Evolutionary conservation across 2,329 filamentous ascomycete species (phyloP), one percentile per base, ranked within the genome.

Genomic region (Ceratocystis colombiana): DNA sequence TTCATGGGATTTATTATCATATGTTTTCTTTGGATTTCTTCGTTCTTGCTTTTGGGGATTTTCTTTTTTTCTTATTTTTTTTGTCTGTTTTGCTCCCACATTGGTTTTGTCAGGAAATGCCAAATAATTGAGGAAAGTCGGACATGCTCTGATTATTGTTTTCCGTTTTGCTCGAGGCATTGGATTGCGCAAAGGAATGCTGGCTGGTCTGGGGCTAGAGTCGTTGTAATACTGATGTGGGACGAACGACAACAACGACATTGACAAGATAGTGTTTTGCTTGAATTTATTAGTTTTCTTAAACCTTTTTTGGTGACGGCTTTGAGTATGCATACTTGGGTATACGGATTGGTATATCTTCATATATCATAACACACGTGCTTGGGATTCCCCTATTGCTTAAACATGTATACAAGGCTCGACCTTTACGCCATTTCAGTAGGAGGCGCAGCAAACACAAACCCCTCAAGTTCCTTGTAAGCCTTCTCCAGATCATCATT

Each of bases 381-480:
- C 48, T 10, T 48, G 45, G 7, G n/a, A 4, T 50, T 25, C 20
- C 48, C 48, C 0, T 15, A 8, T 12, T 12, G 10, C 48, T 1
- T 4, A 20, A 15, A 12, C 20, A 4, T 53, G 10, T 3, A 41
- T 41, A 41, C 37, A 20, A 53, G 48, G 20, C 48, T 28, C 20
- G 7, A 50, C 12, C 10, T 12, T 30, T 65, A 65, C 2, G 63
- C 63, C 63, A 50, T 50, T 50, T 65, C 61, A 10, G 44, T 48
- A 30, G 45, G 41, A 8, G 62, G 66, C 8, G 72, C 68, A 70
- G 75, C 74, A 72, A 78, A 81, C 65, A 82, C 74, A 68, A 76
- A 82, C 3, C 74, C 74, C 68, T 82, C 83, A 25, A 84, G 73
- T 71, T 83, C 75, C 72, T 76, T 75, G 73, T 80, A 83, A 0